Evolutionary conservation across 345 rosid genomes (phyloP).

Genomic region (Populus nigra): DNA sequence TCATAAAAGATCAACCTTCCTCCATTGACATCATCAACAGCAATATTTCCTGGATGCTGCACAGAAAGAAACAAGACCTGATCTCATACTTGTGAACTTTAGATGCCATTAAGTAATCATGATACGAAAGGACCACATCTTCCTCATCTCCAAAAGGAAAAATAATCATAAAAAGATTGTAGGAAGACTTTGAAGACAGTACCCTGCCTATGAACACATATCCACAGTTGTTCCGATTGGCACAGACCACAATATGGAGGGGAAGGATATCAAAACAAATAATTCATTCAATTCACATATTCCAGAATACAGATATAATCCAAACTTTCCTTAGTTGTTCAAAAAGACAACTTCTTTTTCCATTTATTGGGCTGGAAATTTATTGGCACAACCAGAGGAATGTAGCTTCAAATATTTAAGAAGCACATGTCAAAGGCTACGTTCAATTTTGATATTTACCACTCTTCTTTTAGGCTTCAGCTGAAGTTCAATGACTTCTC

Average conservation of each 20-base stretch:
- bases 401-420: neutral
- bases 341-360: neutral
- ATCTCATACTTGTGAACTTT: neutral
- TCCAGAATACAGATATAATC: neutral
- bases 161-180: neutral
- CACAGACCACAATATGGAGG: neutral
- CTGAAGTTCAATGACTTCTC: neutral
- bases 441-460: neutral
- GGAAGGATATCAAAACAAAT: neutral
- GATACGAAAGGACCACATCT: slow-evolving; percentile 7
- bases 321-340: neutral
- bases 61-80: slow-evolving; percentile 12
- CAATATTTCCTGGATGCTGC: slow-evolving; percentile 99
- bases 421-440: neutral
- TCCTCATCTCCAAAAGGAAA: neutral
- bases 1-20: slow-evolving; percentile 97
- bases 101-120: slow-evolving; percentile 2
- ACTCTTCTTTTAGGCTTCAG: neutral
- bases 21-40: slow-evolving; percentile 96
- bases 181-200: slow-evolving; percentile 2
- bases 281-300: neutral
- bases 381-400: neutral
- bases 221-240: neutral
- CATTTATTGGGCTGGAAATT: neutral
- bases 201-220: neutral